phyloP scores from a whole-genome alignment of 2,329 filamentous ascomycete genomes.

The Trichoderma sp. region DNA sequence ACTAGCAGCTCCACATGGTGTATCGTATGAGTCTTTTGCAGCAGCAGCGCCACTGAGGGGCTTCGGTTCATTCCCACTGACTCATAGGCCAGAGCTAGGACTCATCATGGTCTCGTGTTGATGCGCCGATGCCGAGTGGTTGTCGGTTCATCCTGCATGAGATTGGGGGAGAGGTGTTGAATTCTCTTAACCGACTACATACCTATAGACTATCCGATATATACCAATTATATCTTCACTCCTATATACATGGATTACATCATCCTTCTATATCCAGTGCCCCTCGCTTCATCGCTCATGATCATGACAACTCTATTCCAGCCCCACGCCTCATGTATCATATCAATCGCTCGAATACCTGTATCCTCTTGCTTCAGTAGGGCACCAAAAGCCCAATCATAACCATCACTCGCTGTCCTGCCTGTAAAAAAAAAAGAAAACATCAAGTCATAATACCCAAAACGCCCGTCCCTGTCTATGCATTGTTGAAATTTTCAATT shows the following conservation, averaged over 20 bases:
- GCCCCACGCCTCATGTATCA: not conserved
- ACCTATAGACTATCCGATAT: not conserved
- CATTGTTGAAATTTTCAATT: not conserved
- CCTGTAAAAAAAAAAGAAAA: not conserved
- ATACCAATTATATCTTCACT: not conserved
- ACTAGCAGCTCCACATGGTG: not conserved
- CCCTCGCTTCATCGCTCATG: not conserved
- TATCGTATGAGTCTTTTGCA: constrained; percentile 3
- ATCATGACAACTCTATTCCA: not conserved
- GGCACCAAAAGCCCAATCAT: not conserved
- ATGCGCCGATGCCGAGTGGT: not conserved
- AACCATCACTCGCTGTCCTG: not conserved
- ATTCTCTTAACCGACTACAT: not conserved
- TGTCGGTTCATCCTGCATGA: not conserved
- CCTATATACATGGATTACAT: not conserved
- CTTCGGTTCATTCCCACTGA: constrained; percentile 3
- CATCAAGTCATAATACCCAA: not conserved
- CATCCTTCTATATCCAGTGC: not conserved
- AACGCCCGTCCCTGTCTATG: not conserved
- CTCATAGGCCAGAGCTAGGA: not conserved
- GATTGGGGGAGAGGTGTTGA: not conserved
- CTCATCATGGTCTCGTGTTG: not conserved
- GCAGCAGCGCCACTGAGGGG: constrained; percentile 15
- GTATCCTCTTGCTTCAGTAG: not conserved
- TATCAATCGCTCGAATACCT: not conserved